These are phyloP conservation scores for Balakata baccata DNA, from an alignment of 345 rosid genomes.

Conservation along the genomic window DNA sequence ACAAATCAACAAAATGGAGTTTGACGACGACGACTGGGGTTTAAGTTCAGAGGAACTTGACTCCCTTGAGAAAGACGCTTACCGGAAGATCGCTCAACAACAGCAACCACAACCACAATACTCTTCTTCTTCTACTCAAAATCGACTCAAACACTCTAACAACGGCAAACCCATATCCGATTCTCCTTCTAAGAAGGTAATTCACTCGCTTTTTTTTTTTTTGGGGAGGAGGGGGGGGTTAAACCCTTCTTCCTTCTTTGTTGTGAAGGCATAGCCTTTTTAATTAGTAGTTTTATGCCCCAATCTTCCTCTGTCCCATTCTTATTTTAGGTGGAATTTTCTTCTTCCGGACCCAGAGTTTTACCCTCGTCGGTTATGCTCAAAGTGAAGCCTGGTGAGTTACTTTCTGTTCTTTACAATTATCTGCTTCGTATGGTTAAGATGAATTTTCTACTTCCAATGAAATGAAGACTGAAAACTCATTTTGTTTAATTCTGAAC, in stretches of 20 bases:
- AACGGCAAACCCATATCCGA: constrained; percentile 11
- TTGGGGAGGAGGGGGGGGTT: no score
- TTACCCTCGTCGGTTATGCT: constrained; percentile 32
- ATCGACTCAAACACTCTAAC: neutral
- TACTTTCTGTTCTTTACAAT: constrained; percentile 5
- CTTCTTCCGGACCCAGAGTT: constrained; percentile 24
- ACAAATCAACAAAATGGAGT: no score
- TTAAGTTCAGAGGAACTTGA: no score
- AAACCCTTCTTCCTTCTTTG: neutral
- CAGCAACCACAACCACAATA: neutral
- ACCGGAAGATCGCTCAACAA: constrained; percentile 48
- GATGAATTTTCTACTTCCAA: neutral
- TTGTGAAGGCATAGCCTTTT: neutral
- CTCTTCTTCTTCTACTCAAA: constrained; percentile 17
- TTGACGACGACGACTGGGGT: no score
- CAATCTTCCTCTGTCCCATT: neutral
- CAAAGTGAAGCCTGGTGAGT: constrained; percentile 45
- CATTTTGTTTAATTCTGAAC: neutral
- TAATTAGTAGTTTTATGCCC: neutral
- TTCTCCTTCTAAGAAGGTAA: constrained; percentile 23
- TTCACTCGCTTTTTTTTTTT: constrained; percentile 4
- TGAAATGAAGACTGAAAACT: neutral
- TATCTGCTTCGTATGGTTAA: neutral
- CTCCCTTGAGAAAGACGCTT: constrained; percentile 65
- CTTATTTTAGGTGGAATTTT: constrained; percentile 38